These are phyloP conservation scores for Arachnomyces sp. DNA, from an alignment of 2,329 filamentous ascomycete species.

Conservation along the genomic window DNA sequence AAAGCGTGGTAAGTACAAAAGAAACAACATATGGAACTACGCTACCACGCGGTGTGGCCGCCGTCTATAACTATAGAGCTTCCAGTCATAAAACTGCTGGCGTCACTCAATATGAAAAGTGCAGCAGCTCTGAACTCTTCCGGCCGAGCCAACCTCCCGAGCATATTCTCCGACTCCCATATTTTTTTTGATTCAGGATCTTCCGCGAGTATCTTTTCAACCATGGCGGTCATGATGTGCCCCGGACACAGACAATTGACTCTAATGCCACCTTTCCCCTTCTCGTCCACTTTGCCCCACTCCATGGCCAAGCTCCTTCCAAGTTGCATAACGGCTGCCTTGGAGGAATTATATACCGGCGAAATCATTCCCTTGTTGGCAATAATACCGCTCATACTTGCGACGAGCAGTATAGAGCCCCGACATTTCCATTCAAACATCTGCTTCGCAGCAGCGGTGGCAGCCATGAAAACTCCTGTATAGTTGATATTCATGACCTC, in stretches of 20 bases:
- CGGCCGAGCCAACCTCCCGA: slow-evolving; percentile 47
- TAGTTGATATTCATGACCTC: slow-evolving; percentile 44
- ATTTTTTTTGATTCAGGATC: slow-evolving; percentile 53
- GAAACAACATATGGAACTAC: background rate
- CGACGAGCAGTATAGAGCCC: slow-evolving; percentile 44
- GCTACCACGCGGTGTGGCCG: slow-evolving; percentile 50
- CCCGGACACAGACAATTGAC: slow-evolving; percentile 50
- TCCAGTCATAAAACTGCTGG: slow-evolving; percentile 64
- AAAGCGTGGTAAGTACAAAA: background rate
- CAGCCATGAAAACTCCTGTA: slow-evolving; percentile 42
- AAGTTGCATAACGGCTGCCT: slow-evolving; percentile 48
- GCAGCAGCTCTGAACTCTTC: slow-evolving; percentile 59
- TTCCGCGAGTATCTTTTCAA: slow-evolving; percentile 67
- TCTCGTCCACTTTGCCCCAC: slow-evolving; percentile 37
- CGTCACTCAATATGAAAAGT: slow-evolving; percentile 60
- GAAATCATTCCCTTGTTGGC: slow-evolving; percentile 41
- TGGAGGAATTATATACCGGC: slow-evolving; percentile 47
- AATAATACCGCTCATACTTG: slow-evolving; percentile 45
- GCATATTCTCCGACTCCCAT: slow-evolving; percentile 43
- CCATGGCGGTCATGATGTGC: slow-evolving; percentile 63
- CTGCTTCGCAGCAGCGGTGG: slow-evolving; percentile 41
- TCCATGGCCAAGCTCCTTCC: slow-evolving; percentile 46
- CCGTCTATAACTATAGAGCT: slow-evolving; percentile 64
- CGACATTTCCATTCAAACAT: slow-evolving; percentile 43
- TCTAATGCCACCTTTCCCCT: slow-evolving; percentile 34